Percentiles rank a stretch among this genome's conserved stretches.
Conservation (phyloP, 768 basidiomycete genomes). For the Mycena floridula region DNA sequence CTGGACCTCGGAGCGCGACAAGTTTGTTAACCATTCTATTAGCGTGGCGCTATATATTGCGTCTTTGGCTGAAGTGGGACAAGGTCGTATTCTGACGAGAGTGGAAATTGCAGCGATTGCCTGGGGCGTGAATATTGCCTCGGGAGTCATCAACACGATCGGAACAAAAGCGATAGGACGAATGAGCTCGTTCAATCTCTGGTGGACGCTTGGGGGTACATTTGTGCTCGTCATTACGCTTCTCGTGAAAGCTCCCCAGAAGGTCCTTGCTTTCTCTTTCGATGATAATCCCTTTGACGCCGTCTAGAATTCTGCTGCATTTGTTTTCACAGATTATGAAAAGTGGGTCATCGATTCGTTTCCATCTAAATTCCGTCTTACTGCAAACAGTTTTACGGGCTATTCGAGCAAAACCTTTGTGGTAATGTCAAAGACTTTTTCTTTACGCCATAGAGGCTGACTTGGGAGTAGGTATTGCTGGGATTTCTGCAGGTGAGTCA, state of each 20-base stretch:
- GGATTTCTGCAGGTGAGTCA: slow-evolving; percentile 42
- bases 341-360: slow-evolving; percentile 27
- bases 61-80: slow-evolving; percentile 44
- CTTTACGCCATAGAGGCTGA: too few species aligned
- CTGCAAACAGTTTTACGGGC: slow-evolving; percentile 41
- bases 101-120: slow-evolving; percentile 48
- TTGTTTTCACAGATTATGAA: slow-evolving; percentile 52
- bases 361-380: not conserved
- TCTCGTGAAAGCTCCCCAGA: slow-evolving; percentile 49
- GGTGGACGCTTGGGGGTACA: slow-evolving; percentile 59
- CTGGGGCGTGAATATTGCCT: slow-evolving; percentile 51
- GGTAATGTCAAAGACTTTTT: too few species aligned
- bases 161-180: slow-evolving; percentile 52
- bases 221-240: slow-evolving; percentile 50
- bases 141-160: slow-evolving; percentile 48
- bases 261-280: slow-evolving; percentile 20
- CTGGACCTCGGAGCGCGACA: not conserved
- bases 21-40: not conserved
- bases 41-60: slow-evolving; percentile 52
- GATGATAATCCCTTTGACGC: not conserved
- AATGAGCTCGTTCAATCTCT: slow-evolving; percentile 50
- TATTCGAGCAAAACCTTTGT: slow-evolving; percentile 50
- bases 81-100: slow-evolving; percentile 34
- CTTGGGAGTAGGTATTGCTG: too few species aligned
- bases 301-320: slow-evolving; percentile 40